Evolutionary conservation across 1,139 yeast genomes (phyloP), one percentile per base, ranked within the genome.

Genomic region (Suzukiozyma palmioleophila): DNA sequence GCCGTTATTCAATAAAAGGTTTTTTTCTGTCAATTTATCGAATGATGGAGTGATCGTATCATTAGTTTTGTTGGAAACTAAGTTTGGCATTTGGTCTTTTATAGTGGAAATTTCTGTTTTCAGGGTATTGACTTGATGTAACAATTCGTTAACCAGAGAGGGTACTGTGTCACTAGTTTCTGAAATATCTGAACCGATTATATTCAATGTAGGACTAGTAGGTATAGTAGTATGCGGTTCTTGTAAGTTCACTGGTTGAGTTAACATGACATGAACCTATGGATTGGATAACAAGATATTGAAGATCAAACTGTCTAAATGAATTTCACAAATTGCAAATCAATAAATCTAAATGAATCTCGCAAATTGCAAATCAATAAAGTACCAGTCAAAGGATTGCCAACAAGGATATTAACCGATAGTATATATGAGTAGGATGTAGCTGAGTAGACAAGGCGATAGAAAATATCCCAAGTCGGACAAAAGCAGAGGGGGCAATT

Each of bases 71-170:
- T 11, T 22, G 21, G 28, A n/a, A 12, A 9, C 30, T 12, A 33
- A 33, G 14, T 22, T 25, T 9, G 30, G 29, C 11, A 33, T 25
- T 9, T 33, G 30, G 16, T n/a, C 8, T 10, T 3, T 28, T 3
- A 6, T 28, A n/a, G 31, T n/a, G 3, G 16, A 26, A 9, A 12
- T 8, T 28, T 28, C 31, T n/a, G 14, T 28, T 15, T 33, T 33
- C 15, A 26, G 3, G 25, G 36, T 25, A 15, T 33, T 29, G 9
- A 33, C 36, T 26, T 33, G 36, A 13, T 33, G 29, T 8, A 33
- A 14, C 26, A 26, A 13, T 12, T 33, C 36, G 16, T 33, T 33
- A 11, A 33, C 30, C 26, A 26, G 27, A 14, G 36, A 33, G 26
- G 36, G 36, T 6, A 33, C 30, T 3, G 36, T 33, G 12, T 33